Percentiles rank a stretch among this genome's conserved stretches.
Evolutionary conservation across 331 rosid genomes (phyloP).

Genomic region (Phaseolus coccineus): DNA sequence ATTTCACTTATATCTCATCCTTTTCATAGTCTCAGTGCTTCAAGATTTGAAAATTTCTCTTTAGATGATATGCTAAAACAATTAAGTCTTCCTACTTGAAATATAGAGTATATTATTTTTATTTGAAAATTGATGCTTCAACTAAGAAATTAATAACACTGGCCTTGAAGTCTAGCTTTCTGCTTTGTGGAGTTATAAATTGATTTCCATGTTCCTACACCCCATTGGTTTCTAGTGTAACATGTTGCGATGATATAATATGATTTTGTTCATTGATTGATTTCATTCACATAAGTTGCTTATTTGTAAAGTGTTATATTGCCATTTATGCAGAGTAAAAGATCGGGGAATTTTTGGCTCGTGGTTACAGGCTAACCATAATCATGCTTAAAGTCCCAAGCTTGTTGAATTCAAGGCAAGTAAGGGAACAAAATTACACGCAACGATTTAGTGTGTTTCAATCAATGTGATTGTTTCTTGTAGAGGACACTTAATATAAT

Average conservation of each 20-base stretch:
- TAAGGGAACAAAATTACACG: not conserved
- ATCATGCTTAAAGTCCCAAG: slow-evolving; percentile 37
- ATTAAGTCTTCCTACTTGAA: slow-evolving; percentile 4
- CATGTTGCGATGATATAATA: not conserved
- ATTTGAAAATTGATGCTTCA: slow-evolving; percentile 17
- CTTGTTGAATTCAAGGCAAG: slow-evolving; percentile 33
- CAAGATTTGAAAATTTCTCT: not conserved
- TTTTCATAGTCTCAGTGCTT: slow-evolving; percentile 32
- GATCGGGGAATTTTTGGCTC: slow-evolving; percentile 59
- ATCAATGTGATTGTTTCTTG: not conserved
- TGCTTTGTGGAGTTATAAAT: slow-evolving; percentile 27
- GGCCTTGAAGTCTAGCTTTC: slow-evolving; percentile 26
- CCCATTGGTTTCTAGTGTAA: slow-evolving; percentile 32
- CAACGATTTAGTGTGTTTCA: not conserved
- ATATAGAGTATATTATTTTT: not conserved
- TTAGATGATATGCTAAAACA: not conserved
- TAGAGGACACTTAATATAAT: slow-evolving; percentile 18
- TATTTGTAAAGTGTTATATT: slow-evolving; percentile 14
- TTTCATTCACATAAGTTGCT: slow-evolving; percentile 19
- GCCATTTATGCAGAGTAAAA: slow-evolving; percentile 62
- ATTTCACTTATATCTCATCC: not conserved
- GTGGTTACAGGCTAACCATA: slow-evolving; percentile 56
- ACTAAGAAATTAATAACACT: not conserved
- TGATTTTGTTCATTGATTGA: slow-evolving; percentile 41
- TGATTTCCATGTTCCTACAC: slow-evolving; percentile 23